These are phyloP conservation scores for Talaromyces thailandensis DNA, from an alignment of 495 filamentous ascomycete genomes.

Conservation along the genomic window DNA sequence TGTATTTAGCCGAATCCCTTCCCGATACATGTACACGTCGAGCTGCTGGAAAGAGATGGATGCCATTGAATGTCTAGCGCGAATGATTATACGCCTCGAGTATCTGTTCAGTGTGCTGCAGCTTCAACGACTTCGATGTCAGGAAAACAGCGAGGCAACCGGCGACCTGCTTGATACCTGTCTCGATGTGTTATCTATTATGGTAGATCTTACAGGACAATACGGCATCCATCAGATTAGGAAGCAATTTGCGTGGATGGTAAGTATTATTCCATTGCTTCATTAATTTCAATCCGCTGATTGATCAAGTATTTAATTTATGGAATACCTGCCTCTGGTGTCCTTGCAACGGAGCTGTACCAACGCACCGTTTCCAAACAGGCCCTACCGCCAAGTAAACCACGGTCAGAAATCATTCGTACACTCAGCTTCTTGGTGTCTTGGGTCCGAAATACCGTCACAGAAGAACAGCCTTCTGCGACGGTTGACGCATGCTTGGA, in stretches of 20 bases:
- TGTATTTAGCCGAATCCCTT: not conserved
- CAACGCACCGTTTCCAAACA: not conserved
- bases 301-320: not conserved
- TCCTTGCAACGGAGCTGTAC: not conserved
- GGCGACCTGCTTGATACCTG: conserved; percentile 34
- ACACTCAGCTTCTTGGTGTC: conserved; percentile 3
- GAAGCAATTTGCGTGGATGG: not conserved
- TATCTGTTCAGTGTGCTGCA: conserved; percentile 41
- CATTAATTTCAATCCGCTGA: not conserved
- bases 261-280: not conserved
- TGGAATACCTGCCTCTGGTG: not conserved
- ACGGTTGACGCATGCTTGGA: not conserved
- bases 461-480: not conserved
- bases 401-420: conserved; percentile 9
- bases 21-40: not conserved
- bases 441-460: conserved; percentile 5
- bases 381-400: not conserved
- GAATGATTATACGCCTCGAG: conserved; percentile 19
- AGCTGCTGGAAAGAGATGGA: not conserved
- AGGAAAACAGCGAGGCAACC: conserved; percentile 25
- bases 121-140: conserved; percentile 37
- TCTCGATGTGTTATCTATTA: conserved; percentile 29
- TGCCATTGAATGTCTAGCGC: not conserved
- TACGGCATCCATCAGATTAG: not conserved
- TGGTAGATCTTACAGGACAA: conserved; percentile 4